phyloP scores from a whole-genome alignment of 1,139 yeast genomes.

The Candida pseudocylindracea region DNA sequence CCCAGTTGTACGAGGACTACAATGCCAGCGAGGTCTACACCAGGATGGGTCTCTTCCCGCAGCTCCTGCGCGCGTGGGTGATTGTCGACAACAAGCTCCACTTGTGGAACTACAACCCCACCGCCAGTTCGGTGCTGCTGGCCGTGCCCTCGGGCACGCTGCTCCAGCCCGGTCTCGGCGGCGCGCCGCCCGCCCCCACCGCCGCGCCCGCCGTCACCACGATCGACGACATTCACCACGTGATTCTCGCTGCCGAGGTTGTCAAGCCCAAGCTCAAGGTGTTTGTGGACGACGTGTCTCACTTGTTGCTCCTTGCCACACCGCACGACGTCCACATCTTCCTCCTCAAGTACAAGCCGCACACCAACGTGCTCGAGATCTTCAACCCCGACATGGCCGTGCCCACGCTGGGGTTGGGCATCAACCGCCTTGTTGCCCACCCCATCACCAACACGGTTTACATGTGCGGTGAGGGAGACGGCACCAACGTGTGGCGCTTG shows the following conservation, averaged over 20 bases:
- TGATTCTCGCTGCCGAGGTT: conserved; percentile 54
- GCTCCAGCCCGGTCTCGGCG: too few relatives aligned
- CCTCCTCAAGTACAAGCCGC: conserved; percentile 38
- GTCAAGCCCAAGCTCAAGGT: conserved; percentile 65
- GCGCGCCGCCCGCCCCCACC: too few relatives aligned
- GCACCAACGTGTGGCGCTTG: conserved; percentile 69
- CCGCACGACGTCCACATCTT: conserved; percentile 57
- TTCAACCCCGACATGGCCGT: conserved; percentile 72
- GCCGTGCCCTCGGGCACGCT: too few relatives aligned
- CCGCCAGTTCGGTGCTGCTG: conserved; percentile 21
- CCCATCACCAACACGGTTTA: conserved; percentile 58
- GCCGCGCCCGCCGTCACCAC: conserved; percentile 46
- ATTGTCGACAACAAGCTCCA: conserved; percentile 64
- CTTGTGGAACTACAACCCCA: conserved; percentile 59
- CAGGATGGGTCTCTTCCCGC: conserved; percentile 70
- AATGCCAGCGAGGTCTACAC: conserved; percentile 45
- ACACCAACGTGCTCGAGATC: conserved; percentile 35
- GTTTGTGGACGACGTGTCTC: conserved; percentile 57
- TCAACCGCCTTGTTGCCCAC: conserved; percentile 36
- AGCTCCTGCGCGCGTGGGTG: conserved; percentile 72
- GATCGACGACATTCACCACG: conserved; percentile 63
- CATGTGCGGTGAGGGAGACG: conserved; percentile 61
- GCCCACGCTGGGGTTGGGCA: conserved; percentile 58
- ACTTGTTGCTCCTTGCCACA: conserved; percentile 59
- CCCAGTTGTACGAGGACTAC: conserved; percentile 51